phyloP scores from a whole-genome alignment of 164 flowering plant genomes.

The Chimonanthus praecox region DNA sequence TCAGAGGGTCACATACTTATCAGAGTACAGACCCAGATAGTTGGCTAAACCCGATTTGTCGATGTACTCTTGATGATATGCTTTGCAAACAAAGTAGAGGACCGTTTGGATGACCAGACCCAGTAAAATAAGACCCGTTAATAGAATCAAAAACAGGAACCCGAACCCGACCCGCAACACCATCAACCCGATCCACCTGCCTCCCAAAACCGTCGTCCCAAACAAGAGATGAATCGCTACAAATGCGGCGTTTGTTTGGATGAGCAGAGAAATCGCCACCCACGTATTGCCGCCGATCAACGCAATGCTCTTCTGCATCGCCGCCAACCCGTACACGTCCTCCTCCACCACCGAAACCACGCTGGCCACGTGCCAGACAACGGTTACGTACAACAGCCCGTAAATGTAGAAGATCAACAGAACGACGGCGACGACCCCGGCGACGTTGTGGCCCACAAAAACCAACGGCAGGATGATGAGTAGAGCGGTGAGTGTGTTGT shows the following conservation, averaged over 20 bases:
- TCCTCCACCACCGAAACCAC: slow-evolving; percentile 51
- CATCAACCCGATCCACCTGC: slow-evolving; percentile 4
- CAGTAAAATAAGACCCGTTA: slow-evolving; percentile 15
- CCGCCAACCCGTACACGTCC: slow-evolving; percentile 25
- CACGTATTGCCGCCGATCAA: slow-evolving; percentile 30
- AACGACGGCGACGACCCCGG: neutral
- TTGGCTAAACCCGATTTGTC: slow-evolving; percentile 32
- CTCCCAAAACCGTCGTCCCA: slow-evolving; percentile 19
- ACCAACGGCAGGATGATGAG: neutral
- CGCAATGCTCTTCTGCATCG: slow-evolving; percentile 32
- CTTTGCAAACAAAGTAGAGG: slow-evolving; percentile 38
- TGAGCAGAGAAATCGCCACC: slow-evolving; percentile 14
- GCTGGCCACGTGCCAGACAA: slow-evolving; percentile 35
- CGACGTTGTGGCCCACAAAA: neutral
- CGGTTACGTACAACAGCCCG: slow-evolving; percentile 27
- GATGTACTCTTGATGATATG: slow-evolving; percentile 40
- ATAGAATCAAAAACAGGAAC: slow-evolving; percentile 16
- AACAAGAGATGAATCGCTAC: slow-evolving; percentile 7
- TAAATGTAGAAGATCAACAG: slow-evolving; percentile 11
- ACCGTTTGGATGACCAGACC: slow-evolving; percentile 32
- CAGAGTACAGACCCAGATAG: slow-evolving; percentile 34
- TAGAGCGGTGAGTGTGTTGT: neutral
- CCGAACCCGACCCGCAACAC: slow-evolving; percentile 7
- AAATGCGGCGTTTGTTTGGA: slow-evolving; percentile 9
- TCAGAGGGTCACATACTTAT: slow-evolving; percentile 36